Conservation (phyloP, 1,284 basidiomycete species). For the Boletus smithii region DNA sequence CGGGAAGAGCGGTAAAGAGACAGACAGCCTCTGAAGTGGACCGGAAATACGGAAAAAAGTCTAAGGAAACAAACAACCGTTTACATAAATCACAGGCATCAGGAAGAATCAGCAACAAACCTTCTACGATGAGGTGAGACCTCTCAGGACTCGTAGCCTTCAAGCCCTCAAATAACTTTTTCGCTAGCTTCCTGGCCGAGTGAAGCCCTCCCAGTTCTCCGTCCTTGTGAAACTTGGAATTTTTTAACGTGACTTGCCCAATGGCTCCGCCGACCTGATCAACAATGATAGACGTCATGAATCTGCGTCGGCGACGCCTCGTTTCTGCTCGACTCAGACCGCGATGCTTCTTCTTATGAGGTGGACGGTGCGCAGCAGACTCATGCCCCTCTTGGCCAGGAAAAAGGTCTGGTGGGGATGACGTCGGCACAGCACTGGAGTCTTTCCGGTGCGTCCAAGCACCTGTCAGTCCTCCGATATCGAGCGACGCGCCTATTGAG, state of each 20-base stretch:
- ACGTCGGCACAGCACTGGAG: conserved; percentile 10
- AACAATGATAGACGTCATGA: conserved; percentile 62
- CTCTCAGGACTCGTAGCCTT: conserved; percentile 59
- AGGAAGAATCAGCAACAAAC: conserved; percentile 33
- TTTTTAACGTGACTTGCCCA: conserved; percentile 68
- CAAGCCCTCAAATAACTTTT: conserved; percentile 68
- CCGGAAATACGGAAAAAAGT: conserved; percentile 77
- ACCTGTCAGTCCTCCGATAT: conserved; percentile 27
- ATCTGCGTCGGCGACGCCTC: conserved; percentile 46
- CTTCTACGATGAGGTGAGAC: conserved; percentile 62
- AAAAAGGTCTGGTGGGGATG: conserved; percentile 7
- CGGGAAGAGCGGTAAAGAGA: conserved; percentile 7
- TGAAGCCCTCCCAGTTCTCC: conserved; percentile 56
- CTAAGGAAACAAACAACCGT: conserved; percentile 32
- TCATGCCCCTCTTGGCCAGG: conserved; percentile 16
- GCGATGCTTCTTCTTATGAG: conserved; percentile 17
- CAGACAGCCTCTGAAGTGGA: conserved; percentile 67
- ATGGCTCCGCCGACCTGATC: conserved; percentile 70
- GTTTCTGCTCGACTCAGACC: conserved; percentile 32
- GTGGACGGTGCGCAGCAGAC: conserved; percentile 19
- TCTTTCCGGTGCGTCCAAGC: conserved; percentile 29
- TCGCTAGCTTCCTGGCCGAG: conserved; percentile 71
- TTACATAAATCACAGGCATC: not conserved
- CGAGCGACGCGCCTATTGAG: conserved; percentile 33
- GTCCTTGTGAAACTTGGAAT: conserved; percentile 57